phyloP scores from a whole-genome alignment of 2,329 filamentous ascomycete genomes.

The Lachnellula occidentalis region DNA sequence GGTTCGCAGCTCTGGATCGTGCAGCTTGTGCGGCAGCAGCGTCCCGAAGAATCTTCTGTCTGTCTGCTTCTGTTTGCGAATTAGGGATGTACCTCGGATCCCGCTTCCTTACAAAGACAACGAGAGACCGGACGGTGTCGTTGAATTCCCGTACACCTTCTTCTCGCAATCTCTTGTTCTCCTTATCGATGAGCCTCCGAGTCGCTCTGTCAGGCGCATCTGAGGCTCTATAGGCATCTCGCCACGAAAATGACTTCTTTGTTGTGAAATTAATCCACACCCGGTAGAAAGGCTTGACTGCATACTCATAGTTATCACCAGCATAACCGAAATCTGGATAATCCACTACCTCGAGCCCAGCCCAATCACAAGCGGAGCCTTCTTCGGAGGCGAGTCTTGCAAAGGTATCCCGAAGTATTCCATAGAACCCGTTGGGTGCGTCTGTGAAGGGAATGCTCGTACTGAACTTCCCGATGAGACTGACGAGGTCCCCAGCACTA shows the following conservation, averaged over 20 bases:
- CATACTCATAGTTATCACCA: slow-evolving; percentile 67
- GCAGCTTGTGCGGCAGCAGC: slow-evolving; percentile 81
- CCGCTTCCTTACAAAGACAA: slow-evolving; percentile 83
- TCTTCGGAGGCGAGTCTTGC: slow-evolving; percentile 78
- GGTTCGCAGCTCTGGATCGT: slow-evolving; percentile 73
- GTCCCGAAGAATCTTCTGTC: slow-evolving; percentile 71
- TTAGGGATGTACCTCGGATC: slow-evolving; percentile 81
- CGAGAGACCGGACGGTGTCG: slow-evolving; percentile 79
- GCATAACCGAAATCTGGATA: slow-evolving; percentile 82
- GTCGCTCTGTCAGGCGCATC: slow-evolving; percentile 83
- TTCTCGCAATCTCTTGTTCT: slow-evolving; percentile 80
- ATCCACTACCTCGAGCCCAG: slow-evolving; percentile 51
- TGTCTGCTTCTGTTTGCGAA: slow-evolving; percentile 70
- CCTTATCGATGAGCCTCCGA: slow-evolving; percentile 86
- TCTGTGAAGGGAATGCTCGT: slow-evolving; percentile 75
- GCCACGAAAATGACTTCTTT: slow-evolving; percentile 82
- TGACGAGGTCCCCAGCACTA: slow-evolving; percentile 71
- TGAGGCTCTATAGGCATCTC: slow-evolving; percentile 73
- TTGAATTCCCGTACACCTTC: slow-evolving; percentile 85
- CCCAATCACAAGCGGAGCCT: slow-evolving; percentile 65
- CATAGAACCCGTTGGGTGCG: slow-evolving; percentile 77
- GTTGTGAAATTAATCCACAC: slow-evolving; percentile 79
- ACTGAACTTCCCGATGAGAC: slow-evolving; percentile 75
- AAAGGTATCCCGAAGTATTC: slow-evolving; percentile 71
- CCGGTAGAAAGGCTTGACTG: slow-evolving; percentile 76